phyloP scores from a whole-genome alignment of 768 basidiomycete species.

The Leccinum fibrillosum region DNA sequence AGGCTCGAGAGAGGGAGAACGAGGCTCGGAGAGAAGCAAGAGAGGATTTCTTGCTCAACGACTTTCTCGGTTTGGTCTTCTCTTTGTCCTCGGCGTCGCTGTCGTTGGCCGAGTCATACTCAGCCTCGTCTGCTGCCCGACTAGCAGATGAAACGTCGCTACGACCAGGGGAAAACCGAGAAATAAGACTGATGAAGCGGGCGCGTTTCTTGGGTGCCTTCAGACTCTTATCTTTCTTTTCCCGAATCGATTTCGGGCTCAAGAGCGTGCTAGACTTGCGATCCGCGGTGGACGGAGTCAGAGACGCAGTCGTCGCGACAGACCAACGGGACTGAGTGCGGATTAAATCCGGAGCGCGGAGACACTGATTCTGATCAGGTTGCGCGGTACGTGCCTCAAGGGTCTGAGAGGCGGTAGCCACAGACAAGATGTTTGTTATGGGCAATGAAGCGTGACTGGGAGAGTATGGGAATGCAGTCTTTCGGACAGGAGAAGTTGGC shows the following conservation, averaged over 20 bases:
- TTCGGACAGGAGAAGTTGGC: conserved; percentile 4
- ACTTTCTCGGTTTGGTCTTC: conserved; percentile 15
- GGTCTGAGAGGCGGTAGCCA: conserved; percentile 3
- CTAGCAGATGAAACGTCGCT: conserved; percentile 11
- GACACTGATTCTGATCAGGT: not conserved
- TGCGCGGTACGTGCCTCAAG: not conserved
- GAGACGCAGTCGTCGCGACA: conserved; percentile 30
- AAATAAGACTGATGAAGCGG: conserved; percentile 32
- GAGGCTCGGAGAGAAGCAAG: conserved; percentile 30
- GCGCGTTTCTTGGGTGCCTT: conserved; percentile 31
- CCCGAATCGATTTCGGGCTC: conserved; percentile 12
- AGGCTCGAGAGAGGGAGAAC: conserved; percentile 29
- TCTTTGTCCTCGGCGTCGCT: conserved; percentile 19
- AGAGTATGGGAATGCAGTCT: conserved; percentile 3
- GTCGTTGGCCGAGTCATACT: conserved; percentile 24
- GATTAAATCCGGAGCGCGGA: conserved; percentile 2
- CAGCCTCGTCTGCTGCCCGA: conserved; percentile 5
- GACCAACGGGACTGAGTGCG: conserved; percentile 27
- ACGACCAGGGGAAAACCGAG: conserved; percentile 31
- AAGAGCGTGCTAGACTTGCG: conserved; percentile 3
- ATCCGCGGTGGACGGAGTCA: conserved; percentile 17
- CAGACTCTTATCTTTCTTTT: conserved; percentile 20
- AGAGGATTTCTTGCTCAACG: conserved; percentile 28
- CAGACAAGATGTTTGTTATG: conserved; percentile 2
- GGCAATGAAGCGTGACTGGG: conserved; percentile 7